Base-by-base conservation (phyloP, 208 protist species). In the Trypanosoma avium region DNA sequence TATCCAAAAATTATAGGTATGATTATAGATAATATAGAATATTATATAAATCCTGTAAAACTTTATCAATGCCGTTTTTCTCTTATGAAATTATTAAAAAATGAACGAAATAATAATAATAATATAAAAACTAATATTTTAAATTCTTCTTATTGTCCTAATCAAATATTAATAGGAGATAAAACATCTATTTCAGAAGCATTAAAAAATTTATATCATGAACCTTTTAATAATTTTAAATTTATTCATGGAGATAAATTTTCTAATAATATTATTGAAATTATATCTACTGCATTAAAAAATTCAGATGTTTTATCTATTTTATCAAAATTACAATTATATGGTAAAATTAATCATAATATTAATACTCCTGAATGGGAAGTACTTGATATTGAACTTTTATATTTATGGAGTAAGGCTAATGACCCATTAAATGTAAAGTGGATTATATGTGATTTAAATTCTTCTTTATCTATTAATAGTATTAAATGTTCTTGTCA, bases 321-420 rank as follows among this genome's bases (percentile, higher is more conserved):
- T 5, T 69, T 90, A 29, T 54, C 59, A 13, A 77, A 77, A 19
- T 43, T 90, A 33, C 86, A 89, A 61, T 68, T 86, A 3, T 77
- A 70, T 54, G 82, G 85, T 19, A 77, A 7, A 10, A 26, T 4
- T 7, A 30, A 70, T 54, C 81, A 82, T 19, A 77, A 7, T 17
- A 26, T 4, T 7, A 30, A 15, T 15, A 35, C 7, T 24, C 46
- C 22, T 46, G 47, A 66, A 1, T 50, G 68, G 17, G 50, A 63
- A 7, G 77, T 88, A 19, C 65, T 93, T 4, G 86, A 93, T 43
- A 70, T 82, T 43, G 77, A 81, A 52, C 62, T 93, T 29, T 72
- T 93, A 9, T 76, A 79, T 56, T 74, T 36, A n/a, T 92, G 86
- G 86, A 75, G 69, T 8, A 13, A 15, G 12, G 82, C 81, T 0